Percentiles rank a stretch among this genome's conserved stretches.
These are phyloP conservation scores for Artemisia argyi DNA, from an alignment of 129 eudicot genomes.

Conservation along the genomic window DNA sequence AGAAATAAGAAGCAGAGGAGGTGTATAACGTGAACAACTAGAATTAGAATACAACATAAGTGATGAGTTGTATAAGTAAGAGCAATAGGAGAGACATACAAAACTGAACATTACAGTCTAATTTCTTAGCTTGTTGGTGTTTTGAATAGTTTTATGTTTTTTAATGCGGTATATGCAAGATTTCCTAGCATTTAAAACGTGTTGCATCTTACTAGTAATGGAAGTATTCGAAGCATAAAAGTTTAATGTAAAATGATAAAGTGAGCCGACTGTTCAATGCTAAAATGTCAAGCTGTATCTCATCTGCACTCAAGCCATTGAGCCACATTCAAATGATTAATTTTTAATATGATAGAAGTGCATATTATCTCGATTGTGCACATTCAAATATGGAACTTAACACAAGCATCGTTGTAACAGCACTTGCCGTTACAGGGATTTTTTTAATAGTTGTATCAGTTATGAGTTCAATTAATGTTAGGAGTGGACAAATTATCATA, in stretches of 20 bases:
- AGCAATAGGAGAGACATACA: no score
- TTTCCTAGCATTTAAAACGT: neutral
- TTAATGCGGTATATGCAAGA: neutral
- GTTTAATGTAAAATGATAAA: neutral
- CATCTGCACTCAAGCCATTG: neutral
- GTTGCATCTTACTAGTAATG: slow-evolving; percentile 6
- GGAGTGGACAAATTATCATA: slow-evolving; percentile 9
- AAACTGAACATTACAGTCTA: neutral
- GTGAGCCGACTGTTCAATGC: neutral
- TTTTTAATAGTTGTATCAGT: neutral
- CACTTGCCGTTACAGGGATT: neutral
- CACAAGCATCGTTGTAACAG: neutral
- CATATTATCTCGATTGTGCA: neutral
- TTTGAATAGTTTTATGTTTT: neutral
- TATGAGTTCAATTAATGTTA: slow-evolving; percentile 4
- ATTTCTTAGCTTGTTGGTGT: neutral
- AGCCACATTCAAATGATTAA: slow-evolving; percentile 6
- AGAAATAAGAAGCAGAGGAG: neutral
- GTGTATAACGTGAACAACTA: neutral
- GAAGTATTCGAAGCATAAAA: neutral
- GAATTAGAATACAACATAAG: slow-evolving; percentile 1
- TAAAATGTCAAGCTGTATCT: neutral
- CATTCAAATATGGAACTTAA: neutral
- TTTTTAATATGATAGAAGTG: neutral
- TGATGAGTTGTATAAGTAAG: no score